Base-by-base conservation (phyloP, 2,329 filamentous ascomycete species). In the Lasiodiplodia theobromae region DNA sequence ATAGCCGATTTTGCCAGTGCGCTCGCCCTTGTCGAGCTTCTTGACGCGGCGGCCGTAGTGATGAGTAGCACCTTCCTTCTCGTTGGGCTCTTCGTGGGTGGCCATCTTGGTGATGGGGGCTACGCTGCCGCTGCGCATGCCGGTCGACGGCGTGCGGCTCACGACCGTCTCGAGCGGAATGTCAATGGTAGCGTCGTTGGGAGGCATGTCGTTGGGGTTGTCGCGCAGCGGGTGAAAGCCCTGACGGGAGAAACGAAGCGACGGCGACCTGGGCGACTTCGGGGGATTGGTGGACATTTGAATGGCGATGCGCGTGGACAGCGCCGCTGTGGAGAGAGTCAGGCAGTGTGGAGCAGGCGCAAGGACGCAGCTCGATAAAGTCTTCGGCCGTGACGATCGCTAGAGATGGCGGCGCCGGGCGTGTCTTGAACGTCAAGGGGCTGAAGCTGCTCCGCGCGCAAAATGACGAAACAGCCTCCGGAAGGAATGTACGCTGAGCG, bases 111-210 rank as follows among this genome's bases (percentile, higher is more conserved):
- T 76, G 25, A 70, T 69, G 4, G 80, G 79, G 11, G 78, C 75
- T 23, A 76, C 78, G 69, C 74, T 73, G 38, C 74, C 74, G 53
- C 79, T 78, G 67, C 81, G 67, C 66, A 53, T 82, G 56, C 83
- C 81, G 52, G 79, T 80, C 49, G 82, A 82, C 14, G 82, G 82
- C 64, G 81, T 79, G 70, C 82, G 81, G 68, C 83, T 86, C 71
- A 82, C 77, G 51, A 89, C 85, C 58, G 82, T 83, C 72, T 87
- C 84, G 71, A 91, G 81, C 8, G 88, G 88, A 65, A 91, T 91
- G 72, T 89, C 85, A 73, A 87, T 87, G 31, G 86, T 87, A 53
- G 83, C 84, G 73, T 88, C 86, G 71, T 85, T 82, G 34, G 73
- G 83, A 40, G 77, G 72, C 82, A 85, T 85, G 64, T 77, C 78